phyloP scores from a whole-genome alignment of 192 early-diverging fungal genomes.

The Dimargaris xerosporica region DNA sequence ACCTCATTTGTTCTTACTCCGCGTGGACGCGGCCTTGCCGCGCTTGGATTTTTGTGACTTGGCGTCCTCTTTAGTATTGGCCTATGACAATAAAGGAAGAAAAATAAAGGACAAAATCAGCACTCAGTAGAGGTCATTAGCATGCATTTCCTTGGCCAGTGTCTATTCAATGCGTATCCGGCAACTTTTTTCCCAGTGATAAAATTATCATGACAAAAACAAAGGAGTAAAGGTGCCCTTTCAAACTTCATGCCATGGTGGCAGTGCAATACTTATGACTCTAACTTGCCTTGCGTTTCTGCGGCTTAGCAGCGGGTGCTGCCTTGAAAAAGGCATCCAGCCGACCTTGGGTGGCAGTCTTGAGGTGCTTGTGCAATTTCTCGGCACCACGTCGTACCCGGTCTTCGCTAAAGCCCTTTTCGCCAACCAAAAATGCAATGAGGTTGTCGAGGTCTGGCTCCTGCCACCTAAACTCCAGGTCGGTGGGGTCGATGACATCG shows the following conservation, averaged over 20 bases:
- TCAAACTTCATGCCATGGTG: no score
- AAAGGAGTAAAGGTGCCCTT: no score
- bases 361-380: constrained; percentile 62
- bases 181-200: no score
- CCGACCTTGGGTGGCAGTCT: constrained; percentile 74
- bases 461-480: constrained; percentile 46
- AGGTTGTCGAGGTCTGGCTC: constrained; percentile 65
- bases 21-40: background rate
- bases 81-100: background rate
- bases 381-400: constrained; percentile 65
- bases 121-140: no score
- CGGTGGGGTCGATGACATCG: constrained; percentile 49
- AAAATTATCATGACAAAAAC: no score
- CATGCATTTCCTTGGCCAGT: no score
- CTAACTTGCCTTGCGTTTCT: constrained; percentile 27
- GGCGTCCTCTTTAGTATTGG: background rate
- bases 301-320: background rate
- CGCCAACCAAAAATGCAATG: constrained; percentile 76
- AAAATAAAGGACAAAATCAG: background rate
- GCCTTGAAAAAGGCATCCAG: constrained; percentile 84
- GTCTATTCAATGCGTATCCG: no score
- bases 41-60: constrained; percentile 5
- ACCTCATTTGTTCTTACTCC: no score
- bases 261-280: background rate
- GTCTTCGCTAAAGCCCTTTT: constrained; percentile 94